Evolutionary conservation across 805 yeast genomes (phyloP), one percentile per base, ranked within the genome.

Genomic region (Phaffomyces antillensis): DNA sequence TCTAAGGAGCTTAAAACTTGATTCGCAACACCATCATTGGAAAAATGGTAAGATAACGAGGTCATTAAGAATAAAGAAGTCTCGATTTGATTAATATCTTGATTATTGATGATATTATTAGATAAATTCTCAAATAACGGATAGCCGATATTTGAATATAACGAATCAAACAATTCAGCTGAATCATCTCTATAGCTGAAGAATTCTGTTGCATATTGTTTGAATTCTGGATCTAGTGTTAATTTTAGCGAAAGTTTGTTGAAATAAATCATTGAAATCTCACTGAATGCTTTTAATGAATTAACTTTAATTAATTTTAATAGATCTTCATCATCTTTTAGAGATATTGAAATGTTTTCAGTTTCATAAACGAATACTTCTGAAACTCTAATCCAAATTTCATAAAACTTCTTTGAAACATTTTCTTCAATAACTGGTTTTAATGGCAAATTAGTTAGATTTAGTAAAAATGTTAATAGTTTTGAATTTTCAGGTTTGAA

Each of bases 91-190:
- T 61, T 56, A 15, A 52, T 24, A 20, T 51, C 51, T 4, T 65
- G 42, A 31, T 59, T 58, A 1, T 52, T 45, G 6, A 62, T 46
- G 2, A 77, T 61, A 31, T 66, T 67, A 8, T 57, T 53, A 1
- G 67, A 52, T 26, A 86, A 59, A 18, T 63, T 68, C 5, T 67
- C 65, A 50, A 75, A 76, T 33, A 86, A 60, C 2, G 71, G 64
- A 0, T 61, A 44, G 34, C 85, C 86, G 33, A 87, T 68, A 6
- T 86, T 67, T 1, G 88, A 76, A 66, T 83, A 86, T 2, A 83
- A 63, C 0, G 78, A 69, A 44, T 88, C 93, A 51, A 86, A 76
- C 34, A 90, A 70, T 53, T 93, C 98, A 1, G 83, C 75, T 10
- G 84, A 83, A 49, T 84, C 91, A 30, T 77, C 66, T 53, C 97